Conservation (phyloP, 2,329 filamentous ascomycete genomes). For the Phoma sp. region DNA sequence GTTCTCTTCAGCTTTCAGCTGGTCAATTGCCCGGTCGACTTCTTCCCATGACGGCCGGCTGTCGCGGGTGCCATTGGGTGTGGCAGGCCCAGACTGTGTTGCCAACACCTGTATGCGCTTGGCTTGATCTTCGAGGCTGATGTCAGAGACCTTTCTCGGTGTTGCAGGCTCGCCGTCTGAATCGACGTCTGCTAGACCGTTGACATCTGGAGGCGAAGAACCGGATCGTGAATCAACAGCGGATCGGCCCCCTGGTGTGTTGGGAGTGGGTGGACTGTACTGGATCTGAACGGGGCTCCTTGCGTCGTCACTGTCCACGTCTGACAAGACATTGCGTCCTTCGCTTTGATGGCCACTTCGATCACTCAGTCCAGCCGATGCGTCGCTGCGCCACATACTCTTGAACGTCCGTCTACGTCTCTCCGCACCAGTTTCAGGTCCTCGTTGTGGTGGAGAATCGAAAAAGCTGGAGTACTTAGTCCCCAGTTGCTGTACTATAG, state of each 20-base stretch:
- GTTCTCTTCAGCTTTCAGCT: slow-evolving; percentile 40
- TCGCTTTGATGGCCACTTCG: slow-evolving; percentile 35
- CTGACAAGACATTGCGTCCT: slow-evolving; percentile 28
- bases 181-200: slow-evolving; percentile 22
- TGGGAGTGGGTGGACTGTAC: slow-evolving; percentile 46
- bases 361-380: slow-evolving; percentile 41
- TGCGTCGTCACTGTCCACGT: slow-evolving; percentile 42
- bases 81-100: slow-evolving; percentile 54
- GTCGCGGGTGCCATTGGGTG: slow-evolving; percentile 51
- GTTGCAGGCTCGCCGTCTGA: slow-evolving; percentile 4
- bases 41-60: slow-evolving; percentile 46
- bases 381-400: slow-evolving; percentile 45
- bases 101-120: slow-evolving; percentile 40
- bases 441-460: slow-evolving; percentile 42
- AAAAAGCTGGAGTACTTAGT: slow-evolving; percentile 45
- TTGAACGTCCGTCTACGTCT: slow-evolving; percentile 42
- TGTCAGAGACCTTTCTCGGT: slow-evolving; percentile 14
- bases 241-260: slow-evolving; percentile 21
- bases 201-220: slow-evolving; percentile 20
- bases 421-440: slow-evolving; percentile 35
- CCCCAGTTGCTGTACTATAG: slow-evolving; percentile 54
- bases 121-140: slow-evolving; percentile 33
- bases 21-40: slow-evolving; percentile 43
- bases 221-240: slow-evolving; percentile 5
- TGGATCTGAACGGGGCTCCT: slow-evolving; percentile 41